Evolutionary conservation across 73 alveolate species (phyloP).

Genomic region (Stentor roeselii): DNA sequence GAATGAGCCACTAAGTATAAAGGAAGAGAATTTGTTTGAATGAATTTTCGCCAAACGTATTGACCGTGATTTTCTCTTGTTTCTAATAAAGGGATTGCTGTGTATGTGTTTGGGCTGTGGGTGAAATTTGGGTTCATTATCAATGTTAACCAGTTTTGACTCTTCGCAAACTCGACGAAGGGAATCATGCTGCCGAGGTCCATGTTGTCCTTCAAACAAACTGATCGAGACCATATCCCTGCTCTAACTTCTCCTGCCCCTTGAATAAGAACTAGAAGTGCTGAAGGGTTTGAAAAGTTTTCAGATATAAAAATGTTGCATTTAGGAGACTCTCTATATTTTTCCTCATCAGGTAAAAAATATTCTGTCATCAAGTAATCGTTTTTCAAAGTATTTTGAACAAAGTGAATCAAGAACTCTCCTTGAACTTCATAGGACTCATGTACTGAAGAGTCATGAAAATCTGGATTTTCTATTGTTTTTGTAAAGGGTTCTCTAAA

Average conservation of each 20-base stretch:
- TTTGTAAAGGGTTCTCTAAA: too few relatives aligned
- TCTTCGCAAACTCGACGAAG: slow-evolving; percentile 29
- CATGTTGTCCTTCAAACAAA: slow-evolving; percentile 33
- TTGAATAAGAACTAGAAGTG: not conserved
- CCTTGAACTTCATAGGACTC: not conserved
- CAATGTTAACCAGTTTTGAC: not conserved
- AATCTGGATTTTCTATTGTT: too few relatives aligned
- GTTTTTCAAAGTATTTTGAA: not conserved
- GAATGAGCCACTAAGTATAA: slow-evolving; percentile 85
- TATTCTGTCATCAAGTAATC: not conserved
- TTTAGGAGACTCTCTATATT: not conserved
- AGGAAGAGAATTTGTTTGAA: slow-evolving; percentile 45
- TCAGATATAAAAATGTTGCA: not conserved
- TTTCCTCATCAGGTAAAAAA: not conserved
- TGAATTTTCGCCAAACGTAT: slow-evolving; percentile 71
- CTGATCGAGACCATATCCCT: slow-evolving; percentile 51
- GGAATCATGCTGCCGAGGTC: slow-evolving; percentile 47
- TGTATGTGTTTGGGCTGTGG: not conserved
- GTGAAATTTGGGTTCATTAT: slow-evolving; percentile 35
- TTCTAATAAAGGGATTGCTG: slow-evolving; percentile 29
- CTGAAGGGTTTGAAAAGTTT: not conserved
- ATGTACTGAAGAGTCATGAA: too few relatives aligned
- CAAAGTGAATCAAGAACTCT: not conserved
- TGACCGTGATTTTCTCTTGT: slow-evolving; percentile 66
- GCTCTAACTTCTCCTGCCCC: slow-evolving; percentile 17